These are phyloP conservation scores for Silene conica DNA, from an alignment of 148 eudicot species.

Conservation along the genomic window DNA sequence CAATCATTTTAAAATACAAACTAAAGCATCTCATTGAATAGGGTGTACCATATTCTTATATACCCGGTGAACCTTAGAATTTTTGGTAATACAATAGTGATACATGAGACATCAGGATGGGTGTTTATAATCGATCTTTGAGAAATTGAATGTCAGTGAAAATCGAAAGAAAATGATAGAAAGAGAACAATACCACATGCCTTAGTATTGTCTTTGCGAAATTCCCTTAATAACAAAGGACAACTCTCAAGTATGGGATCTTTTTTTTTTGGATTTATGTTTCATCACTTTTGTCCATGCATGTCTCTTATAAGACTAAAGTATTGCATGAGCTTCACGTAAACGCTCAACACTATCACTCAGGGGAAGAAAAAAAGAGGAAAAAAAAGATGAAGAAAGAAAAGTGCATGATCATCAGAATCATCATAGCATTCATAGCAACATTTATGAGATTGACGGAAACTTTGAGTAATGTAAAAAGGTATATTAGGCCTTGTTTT, in stretches of 20 bases:
- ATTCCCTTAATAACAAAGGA: slow-evolving; percentile 15
- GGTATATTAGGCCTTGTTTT: no score
- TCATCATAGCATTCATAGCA: slow-evolving; percentile 20
- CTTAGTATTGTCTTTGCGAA: slow-evolving; percentile 12
- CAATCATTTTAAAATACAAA: no score
- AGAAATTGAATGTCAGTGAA: no score
- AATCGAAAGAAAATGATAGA: no score
- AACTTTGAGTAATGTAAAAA: slow-evolving; percentile 9
- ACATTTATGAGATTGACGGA: neutral
- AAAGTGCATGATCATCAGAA: slow-evolving; percentile 19
- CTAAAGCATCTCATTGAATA: no score
- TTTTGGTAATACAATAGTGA: neutral
- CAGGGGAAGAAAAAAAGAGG: no score
- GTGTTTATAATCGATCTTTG: no score
- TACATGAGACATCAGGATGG: no score
- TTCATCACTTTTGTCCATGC: neutral
- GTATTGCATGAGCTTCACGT: slow-evolving; percentile 20
- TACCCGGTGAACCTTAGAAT: no score
- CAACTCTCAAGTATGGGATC: slow-evolving; percentile 34
- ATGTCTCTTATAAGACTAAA: neutral
- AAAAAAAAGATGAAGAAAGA: no score
- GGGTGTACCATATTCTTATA: no score
- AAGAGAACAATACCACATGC: slow-evolving; percentile 15
- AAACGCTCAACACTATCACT: slow-evolving; percentile 25
- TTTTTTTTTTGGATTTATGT: slow-evolving; percentile 3